These are phyloP conservation scores for Peronospora tabacina DNA, from an alignment of 352 stramenopile species.

Conservation along the genomic window DNA sequence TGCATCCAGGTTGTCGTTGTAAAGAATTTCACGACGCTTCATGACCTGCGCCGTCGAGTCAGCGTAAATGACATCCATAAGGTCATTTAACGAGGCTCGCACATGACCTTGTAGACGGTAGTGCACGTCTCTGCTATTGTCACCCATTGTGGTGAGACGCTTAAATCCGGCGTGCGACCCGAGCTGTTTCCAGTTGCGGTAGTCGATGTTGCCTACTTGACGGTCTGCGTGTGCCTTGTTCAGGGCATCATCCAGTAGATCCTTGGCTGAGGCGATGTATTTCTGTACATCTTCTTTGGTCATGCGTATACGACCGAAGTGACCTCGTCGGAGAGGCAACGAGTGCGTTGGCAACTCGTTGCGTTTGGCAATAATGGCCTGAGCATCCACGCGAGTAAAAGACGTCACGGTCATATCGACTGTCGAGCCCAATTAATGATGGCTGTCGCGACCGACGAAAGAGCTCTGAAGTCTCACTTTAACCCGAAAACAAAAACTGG, in stretches of 20 bases:
- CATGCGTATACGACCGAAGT: conserved; percentile 41
- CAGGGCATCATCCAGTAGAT: conserved; percentile 42
- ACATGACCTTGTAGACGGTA: conserved; percentile 55
- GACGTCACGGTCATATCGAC: conserved; percentile 19
- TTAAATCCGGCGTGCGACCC: conserved; percentile 44
- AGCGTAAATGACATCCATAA: conserved; percentile 60
- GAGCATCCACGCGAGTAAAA: conserved; percentile 26
- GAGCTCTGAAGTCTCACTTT: conserved; percentile 10
- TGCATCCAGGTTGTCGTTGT: conserved; percentile 48
- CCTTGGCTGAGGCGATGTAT: conserved; percentile 34
- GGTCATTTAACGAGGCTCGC: conserved; percentile 39
- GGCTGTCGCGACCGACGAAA: neutral
- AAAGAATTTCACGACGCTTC: conserved; percentile 43
- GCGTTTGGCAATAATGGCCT: conserved; percentile 30
- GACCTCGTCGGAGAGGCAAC: conserved; percentile 43
- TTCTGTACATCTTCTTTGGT: conserved; percentile 27
- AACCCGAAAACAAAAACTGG: conserved; percentile 26
- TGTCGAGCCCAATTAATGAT: neutral
- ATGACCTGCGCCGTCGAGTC: conserved; percentile 38
- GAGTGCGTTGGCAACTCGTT: conserved; percentile 16
- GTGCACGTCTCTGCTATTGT: conserved; percentile 30
- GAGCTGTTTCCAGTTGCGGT: conserved; percentile 51
- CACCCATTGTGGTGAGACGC: conserved; percentile 45
- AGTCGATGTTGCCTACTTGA: conserved; percentile 34
- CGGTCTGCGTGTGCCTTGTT: conserved; percentile 32